phyloP scores from a whole-genome alignment of 225 moss, liverwort and hornwort species.

The Physcomitrium patens region DNA sequence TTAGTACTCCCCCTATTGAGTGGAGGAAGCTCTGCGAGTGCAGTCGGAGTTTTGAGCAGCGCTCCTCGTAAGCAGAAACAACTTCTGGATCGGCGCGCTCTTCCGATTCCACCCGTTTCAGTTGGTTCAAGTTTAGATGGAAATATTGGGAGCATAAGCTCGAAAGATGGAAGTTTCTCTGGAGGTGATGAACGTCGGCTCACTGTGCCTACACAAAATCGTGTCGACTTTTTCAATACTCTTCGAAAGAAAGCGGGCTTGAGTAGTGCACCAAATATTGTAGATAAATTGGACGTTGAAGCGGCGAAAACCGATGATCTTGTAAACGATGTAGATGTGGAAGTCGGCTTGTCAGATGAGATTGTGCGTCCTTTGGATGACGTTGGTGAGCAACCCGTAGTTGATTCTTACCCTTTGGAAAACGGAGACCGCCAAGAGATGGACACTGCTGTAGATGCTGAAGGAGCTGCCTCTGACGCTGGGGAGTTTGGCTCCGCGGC shows the following conservation, averaged over 20 bases:
- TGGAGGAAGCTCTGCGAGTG: conserved; percentile 29
- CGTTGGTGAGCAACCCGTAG: conserved; percentile 28
- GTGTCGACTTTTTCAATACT: conserved; percentile 76
- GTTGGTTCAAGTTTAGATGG: conserved; percentile 44
- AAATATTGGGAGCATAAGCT: conserved; percentile 46
- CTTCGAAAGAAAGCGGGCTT: conserved; percentile 63
- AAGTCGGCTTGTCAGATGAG: conserved; percentile 38
- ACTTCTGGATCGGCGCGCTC: conserved; percentile 69
- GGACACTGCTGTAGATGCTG: conserved; percentile 24
- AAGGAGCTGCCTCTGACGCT: conserved; percentile 26
- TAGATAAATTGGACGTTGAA: conserved; percentile 57
- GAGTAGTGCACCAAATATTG: conserved; percentile 39
- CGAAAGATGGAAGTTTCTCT: conserved; percentile 57
- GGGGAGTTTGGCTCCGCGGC: conserved; percentile 29
- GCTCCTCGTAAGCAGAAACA: conserved; percentile 69
- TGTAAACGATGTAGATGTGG: conserved; percentile 45
- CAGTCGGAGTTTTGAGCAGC: conserved; percentile 26
- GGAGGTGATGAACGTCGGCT: conserved; percentile 63
- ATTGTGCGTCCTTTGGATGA: conserved; percentile 38
- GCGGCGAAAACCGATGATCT: conserved; percentile 46
- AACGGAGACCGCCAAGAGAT: conserved; percentile 42
- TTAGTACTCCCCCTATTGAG: conserved; percentile 34
- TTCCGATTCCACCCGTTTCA: conserved; percentile 58
- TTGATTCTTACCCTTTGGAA: conserved; percentile 44
- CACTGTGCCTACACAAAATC: conserved; percentile 59